Conservation (phyloP, 2,329 filamentous ascomycete species). For the Verticillium nubilum region DNA sequence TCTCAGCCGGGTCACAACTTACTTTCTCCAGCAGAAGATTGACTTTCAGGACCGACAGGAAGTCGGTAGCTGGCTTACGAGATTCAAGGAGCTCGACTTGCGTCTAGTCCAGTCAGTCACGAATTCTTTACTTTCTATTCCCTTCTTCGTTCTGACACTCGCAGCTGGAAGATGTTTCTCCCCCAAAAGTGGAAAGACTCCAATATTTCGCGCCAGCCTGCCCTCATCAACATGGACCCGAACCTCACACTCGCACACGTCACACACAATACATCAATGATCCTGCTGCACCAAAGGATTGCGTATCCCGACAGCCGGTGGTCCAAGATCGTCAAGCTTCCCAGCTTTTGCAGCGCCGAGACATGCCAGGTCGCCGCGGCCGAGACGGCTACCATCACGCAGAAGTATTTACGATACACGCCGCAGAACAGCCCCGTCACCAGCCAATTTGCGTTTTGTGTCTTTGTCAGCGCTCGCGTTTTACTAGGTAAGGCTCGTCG, state of each 20-base stretch:
- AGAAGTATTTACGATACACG: slow-evolving; percentile 37
- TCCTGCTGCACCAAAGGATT: slow-evolving; percentile 41
- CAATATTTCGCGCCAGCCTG: slow-evolving; percentile 18
- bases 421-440: slow-evolving; percentile 18
- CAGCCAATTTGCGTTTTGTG: slow-evolving; percentile 38
- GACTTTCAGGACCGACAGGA: slow-evolving; percentile 31
- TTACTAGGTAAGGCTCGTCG: slow-evolving; percentile 21
- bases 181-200: slow-evolving; percentile 36
- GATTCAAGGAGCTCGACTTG: slow-evolving; percentile 42
- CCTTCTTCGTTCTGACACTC: no score
- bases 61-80: slow-evolving; percentile 35
- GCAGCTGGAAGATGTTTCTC: slow-evolving; percentile 36
- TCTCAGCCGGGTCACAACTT: slow-evolving; percentile 35
- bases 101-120: slow-evolving; percentile 32
- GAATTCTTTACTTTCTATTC: no score
- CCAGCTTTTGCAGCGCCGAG: slow-evolving; percentile 39
- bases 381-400: slow-evolving; percentile 38
- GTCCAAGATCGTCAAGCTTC: slow-evolving; percentile 26
- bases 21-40: slow-evolving; percentile 37
- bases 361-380: slow-evolving; percentile 40
- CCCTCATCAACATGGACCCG: slow-evolving; percentile 33
- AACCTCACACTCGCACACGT: slow-evolving; percentile 43
- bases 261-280: slow-evolving; percentile 44
- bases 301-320: slow-evolving; percentile 30
- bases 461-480: slow-evolving; percentile 38